Evolutionary conservation across 1,284 basidiomycete genomes (phyloP).

Genomic region (Neonothopanus nambi): DNA sequence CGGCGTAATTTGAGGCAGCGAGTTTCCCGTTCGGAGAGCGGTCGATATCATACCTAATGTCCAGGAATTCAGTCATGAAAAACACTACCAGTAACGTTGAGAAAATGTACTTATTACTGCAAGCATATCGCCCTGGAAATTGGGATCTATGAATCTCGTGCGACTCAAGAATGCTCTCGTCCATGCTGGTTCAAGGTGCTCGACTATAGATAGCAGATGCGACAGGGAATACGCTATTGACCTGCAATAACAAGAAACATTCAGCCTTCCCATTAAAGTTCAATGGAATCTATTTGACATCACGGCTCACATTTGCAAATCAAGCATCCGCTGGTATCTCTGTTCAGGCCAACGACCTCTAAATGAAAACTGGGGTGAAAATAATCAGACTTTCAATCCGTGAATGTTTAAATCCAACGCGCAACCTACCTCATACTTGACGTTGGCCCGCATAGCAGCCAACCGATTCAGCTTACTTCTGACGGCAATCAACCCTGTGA

Average conservation of each 20-base stretch:
- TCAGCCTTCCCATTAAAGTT: neutral
- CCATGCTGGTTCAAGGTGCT: constrained; percentile 72
- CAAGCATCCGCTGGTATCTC: constrained; percentile 64
- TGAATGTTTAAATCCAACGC: no score
- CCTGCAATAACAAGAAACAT: constrained; percentile 31
- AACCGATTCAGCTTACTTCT: constrained; percentile 64
- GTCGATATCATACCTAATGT: constrained; percentile 63
- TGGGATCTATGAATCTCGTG: constrained; percentile 75
- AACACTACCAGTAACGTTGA: no score
- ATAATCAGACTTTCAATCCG: neutral
- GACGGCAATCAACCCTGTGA: constrained; percentile 61
- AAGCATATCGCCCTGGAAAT: constrained; percentile 83
- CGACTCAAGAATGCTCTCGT: constrained; percentile 73
- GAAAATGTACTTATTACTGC: constrained; percentile 72
- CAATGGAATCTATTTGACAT: neutral
- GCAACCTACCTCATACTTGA: constrained; percentile 63
- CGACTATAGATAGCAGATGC: constrained; percentile 63
- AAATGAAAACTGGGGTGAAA: constrained; percentile 55
- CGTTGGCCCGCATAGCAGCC: constrained; percentile 54
- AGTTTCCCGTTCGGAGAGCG: constrained; percentile 71
- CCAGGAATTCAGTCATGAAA: neutral
- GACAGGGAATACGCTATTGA: constrained; percentile 63
- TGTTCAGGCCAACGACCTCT: constrained; percentile 69
- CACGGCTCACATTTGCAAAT: constrained; percentile 58
- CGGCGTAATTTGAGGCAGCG: constrained; percentile 86